Evolutionary conservation across 495 filamentous ascomycete genomes (phyloP).

Genomic region (Penicillium dipodomyicola): DNA sequence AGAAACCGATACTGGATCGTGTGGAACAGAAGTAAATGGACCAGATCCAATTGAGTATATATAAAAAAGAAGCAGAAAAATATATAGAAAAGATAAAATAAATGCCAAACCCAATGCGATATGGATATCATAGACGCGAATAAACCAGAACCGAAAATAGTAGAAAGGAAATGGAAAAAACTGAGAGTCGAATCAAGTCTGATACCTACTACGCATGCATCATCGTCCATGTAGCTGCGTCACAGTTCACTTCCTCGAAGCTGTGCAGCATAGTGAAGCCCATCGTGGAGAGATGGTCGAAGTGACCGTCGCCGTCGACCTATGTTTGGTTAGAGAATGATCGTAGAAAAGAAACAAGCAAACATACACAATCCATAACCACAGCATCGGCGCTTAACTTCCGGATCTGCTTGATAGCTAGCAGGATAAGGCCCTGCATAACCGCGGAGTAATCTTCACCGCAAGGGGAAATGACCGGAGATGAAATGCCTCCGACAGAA

Average conservation of each 20-base stretch:
- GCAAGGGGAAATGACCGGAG: conserved; percentile 69
- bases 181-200: conserved; percentile 10
- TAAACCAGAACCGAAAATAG: conserved; percentile 4
- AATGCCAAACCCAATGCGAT: conserved; percentile 22
- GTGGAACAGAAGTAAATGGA: background rate
- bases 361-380: conserved; percentile 72
- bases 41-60: background rate
- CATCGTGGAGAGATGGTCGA: conserved; percentile 70
- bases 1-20: background rate
- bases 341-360: conserved; percentile 1
- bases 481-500: conserved; percentile 69
- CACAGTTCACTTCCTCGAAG: conserved; percentile 78
- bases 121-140: conserved; percentile 33
- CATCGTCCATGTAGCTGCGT: conserved; percentile 66
- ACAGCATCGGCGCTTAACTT: conserved; percentile 67
- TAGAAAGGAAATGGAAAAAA: conserved; percentile 11
- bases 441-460: conserved; percentile 67
- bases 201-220: conserved; percentile 37
- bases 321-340: conserved; percentile 33
- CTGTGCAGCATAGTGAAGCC: conserved; percentile 72
- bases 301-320: conserved; percentile 69
- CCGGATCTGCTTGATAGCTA: conserved; percentile 81
- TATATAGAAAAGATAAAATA: background rate
- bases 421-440: conserved; percentile 75
- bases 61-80: background rate